Base-by-base conservation (phyloP, 768 basidiomycete species). In the Obba rivulosa region DNA sequence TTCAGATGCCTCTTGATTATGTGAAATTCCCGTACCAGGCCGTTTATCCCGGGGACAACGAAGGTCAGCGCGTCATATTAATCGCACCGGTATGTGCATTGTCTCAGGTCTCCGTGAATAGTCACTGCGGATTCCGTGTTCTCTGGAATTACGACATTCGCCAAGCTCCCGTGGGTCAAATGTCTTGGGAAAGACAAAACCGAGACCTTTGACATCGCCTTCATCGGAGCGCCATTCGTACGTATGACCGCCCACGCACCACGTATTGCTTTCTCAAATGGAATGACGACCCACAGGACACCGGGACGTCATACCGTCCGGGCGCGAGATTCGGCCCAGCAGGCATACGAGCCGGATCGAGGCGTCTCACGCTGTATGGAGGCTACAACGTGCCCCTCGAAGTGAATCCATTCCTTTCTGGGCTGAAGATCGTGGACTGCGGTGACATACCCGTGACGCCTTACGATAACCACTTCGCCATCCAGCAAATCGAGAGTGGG, bases 281-380 rank as follows among this genome's bases (percentile, higher is more conserved):
- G 36, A 22, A 16, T 52, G 11, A 43, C 22, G 18, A 17, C 28
- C 24, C n/a, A 24, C 40, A 83, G 81, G 82, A 87, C 48, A 85
- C 83, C 20, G 81, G 79, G 1, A 85, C 86, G 4, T 84, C 84
- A 41, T 91, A 87, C 63, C 75, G 88, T 7, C 85, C 86, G 1
- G 90, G 90, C 34, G 91, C 90, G 25, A 78, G 90, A 13, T 92
- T 92, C 52, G 90, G 91, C 7, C 90, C 89, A 59, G 79, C 84
- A 34, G 91, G 86, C 11, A 88, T 92, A 55, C 80, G 91, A 38
- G 79, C 80, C 22, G 88, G 88, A 4, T 86, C 84, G 10, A 80
- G 89, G 51, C 77, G 88, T 20, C 64, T 87, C 56, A 85, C 85
- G 8, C 66, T 86, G 8, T 86, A 84, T 48, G 87, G 86, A 14